phyloP scores from a whole-genome alignment of 1,284 basidiomycete genomes.

The Ganoderma sp. region DNA sequence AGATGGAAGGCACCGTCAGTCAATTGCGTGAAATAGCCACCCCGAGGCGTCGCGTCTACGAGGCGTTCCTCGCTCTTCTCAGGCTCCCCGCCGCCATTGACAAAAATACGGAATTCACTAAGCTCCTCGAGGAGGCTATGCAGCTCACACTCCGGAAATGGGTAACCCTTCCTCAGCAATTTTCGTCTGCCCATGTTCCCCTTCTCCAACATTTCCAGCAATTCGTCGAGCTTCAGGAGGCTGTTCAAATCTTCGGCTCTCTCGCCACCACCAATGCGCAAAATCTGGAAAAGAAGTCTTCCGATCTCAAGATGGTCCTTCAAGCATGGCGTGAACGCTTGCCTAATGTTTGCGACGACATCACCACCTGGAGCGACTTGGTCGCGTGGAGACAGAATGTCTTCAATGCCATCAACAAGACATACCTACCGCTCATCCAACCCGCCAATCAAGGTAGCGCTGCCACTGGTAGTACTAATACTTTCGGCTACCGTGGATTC shows the following conservation, averaged over 20 bases:
- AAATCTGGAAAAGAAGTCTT: slow-evolving; percentile 94
- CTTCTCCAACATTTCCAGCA: slow-evolving; percentile 98
- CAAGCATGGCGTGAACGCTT: slow-evolving; percentile 97
- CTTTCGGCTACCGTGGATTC: slow-evolving; percentile 97
- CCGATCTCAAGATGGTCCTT: slow-evolving; percentile 94
- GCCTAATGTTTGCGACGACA: slow-evolving; percentile 96
- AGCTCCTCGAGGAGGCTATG: slow-evolving; percentile 94
- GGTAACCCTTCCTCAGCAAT: slow-evolving; percentile 84
- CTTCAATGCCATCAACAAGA: slow-evolving; percentile 92
- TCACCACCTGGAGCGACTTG: slow-evolving; percentile 98
- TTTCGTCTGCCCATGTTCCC: slow-evolving; percentile 93
- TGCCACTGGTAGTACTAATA: slow-evolving; percentile 69
- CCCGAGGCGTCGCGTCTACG: slow-evolving; percentile 93
- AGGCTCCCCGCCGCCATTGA: slow-evolving; percentile 70
- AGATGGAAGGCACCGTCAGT: slow-evolving; percentile 85
- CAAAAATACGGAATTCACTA: slow-evolving; percentile 82
- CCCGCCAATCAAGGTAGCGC: slow-evolving; percentile 55
- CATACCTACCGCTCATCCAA: slow-evolving; percentile 90
- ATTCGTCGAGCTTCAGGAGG: slow-evolving; percentile 97
- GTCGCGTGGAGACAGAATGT: slow-evolving; percentile 98
- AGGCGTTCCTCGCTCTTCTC: slow-evolving; percentile 90
- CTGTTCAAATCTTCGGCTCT: slow-evolving; percentile 92
- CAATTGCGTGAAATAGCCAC: slow-evolving; percentile 87
- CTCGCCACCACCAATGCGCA: slow-evolving; percentile 85
- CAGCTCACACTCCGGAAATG: slow-evolving; percentile 97